These are phyloP conservation scores for Serendipita sp. DNA, from an alignment of 768 basidiomycete species.

Conservation along the genomic window DNA sequence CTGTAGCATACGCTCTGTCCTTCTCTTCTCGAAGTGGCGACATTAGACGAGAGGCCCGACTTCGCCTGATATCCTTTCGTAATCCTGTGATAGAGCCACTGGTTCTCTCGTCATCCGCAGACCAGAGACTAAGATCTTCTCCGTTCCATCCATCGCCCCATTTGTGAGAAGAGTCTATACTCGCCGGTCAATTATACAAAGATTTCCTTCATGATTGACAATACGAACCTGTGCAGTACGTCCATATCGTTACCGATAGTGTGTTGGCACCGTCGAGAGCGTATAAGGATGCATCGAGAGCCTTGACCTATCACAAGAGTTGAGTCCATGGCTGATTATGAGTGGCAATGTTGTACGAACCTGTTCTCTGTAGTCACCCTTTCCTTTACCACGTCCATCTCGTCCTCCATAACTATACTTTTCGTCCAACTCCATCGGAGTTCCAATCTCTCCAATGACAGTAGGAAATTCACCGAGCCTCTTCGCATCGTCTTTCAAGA, in stretches of 20 bases:
- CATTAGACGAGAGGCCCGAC: background rate
- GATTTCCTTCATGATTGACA: background rate
- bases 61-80: background rate
- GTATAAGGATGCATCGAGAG: slow-evolving; percentile 73
- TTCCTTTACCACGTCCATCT: slow-evolving; percentile 38
- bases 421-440: slow-evolving; percentile 85
- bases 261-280: slow-evolving; percentile 60
- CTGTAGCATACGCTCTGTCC: background rate
- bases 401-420: slow-evolving; percentile 60
- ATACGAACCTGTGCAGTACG: slow-evolving; percentile 40
- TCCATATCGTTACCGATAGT: slow-evolving; percentile 77
- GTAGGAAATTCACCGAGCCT: slow-evolving; percentile 66
- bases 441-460: slow-evolving; percentile 90
- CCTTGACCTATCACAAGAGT: slow-evolving; percentile 78
- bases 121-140: slow-evolving; percentile 88
- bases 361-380: slow-evolving; percentile 14
- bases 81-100: slow-evolving; percentile 4
- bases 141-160: slow-evolving; percentile 98
- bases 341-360: background rate
- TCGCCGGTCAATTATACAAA: background rate
- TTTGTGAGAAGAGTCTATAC: slow-evolving; percentile 49
- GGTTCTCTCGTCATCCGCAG: slow-evolving; percentile 44
- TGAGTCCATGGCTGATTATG: slow-evolving; percentile 14
- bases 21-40: background rate
- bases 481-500: slow-evolving; percentile 56